Evolutionary conservation across 345 rosid genomes (phyloP).

Genomic region (Bruguiera parviflora): DNA sequence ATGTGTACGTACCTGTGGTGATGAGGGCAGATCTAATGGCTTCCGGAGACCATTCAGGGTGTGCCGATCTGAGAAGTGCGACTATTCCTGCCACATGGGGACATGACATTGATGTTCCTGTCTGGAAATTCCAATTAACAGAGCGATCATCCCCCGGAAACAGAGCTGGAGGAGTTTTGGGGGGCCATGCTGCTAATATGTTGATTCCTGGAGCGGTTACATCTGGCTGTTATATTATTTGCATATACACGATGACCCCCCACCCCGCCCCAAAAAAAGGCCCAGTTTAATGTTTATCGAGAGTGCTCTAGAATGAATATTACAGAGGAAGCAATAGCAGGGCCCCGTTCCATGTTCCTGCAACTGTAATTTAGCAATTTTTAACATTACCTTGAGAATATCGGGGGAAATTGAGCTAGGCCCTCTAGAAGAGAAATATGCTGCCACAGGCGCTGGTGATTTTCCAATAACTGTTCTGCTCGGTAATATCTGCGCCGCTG

Average conservation of each 20-base stretch:
- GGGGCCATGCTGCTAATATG: conserved; percentile 73
- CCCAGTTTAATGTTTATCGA: too few species aligned
- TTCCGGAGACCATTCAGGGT: conserved; percentile 69
- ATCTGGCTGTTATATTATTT: conserved; percentile 48
- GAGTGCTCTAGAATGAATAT: too few species aligned
- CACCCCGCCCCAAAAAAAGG: too few species aligned
- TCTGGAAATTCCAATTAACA: conserved; percentile 54
- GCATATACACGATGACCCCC: too few species aligned
- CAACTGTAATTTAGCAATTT: neutral
- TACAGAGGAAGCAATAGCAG: too few species aligned
- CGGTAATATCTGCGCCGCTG: conserved; percentile 37
- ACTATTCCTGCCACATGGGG: conserved; percentile 68
- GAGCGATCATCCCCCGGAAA: conserved; percentile 27
- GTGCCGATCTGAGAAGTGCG: conserved; percentile 59
- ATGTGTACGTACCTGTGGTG: conserved; percentile 52
- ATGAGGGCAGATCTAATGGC: conserved; percentile 70
- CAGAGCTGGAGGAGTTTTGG: conserved; percentile 46
- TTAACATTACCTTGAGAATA: conserved; percentile 55
- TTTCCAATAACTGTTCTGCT: conserved; percentile 48
- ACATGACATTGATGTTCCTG: conserved; percentile 77
- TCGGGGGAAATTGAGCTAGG: conserved; percentile 60
- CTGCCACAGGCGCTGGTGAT: conserved; percentile 37
- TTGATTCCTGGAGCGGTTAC: conserved; percentile 62
- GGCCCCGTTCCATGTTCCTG: too few species aligned
- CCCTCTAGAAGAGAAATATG: conserved; percentile 46